Evolutionary conservation across 139 green algal species (phyloP).

Genomic region (Ettlia oleoabundans): DNA sequence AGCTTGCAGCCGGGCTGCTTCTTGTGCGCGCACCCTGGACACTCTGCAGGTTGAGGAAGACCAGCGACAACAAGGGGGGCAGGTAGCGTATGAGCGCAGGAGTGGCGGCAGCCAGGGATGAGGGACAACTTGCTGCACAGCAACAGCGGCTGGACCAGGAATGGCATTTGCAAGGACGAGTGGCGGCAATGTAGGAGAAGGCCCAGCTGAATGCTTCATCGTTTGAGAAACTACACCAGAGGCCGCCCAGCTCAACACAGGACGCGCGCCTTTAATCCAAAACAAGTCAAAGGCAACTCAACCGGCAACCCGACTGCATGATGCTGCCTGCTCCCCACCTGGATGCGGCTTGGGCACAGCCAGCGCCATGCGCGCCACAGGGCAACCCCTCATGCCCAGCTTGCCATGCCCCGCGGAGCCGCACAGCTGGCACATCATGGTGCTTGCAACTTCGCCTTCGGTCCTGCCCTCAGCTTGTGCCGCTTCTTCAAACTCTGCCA

Average conservation of each 20-base stretch:
- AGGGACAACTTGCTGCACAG: no score
- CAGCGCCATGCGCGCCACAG: slow-evolving; percentile 32
- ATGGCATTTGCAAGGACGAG: no score
- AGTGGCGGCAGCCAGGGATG: neutral
- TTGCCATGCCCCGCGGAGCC: neutral
- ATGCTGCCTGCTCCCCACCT: neutral
- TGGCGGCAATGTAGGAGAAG: no score
- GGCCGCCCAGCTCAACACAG: no score
- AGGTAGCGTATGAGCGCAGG: neutral
- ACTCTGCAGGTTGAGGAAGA: neutral
- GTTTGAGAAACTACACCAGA: no score
- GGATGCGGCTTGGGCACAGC: slow-evolving; percentile 13
- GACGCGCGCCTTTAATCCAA: no score
- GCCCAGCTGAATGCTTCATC: no score
- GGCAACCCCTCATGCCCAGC: slow-evolving; percentile 9
- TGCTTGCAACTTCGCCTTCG: neutral
- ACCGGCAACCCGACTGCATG: no score
- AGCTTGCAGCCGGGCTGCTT: slow-evolving; percentile 25
- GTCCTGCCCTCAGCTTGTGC: neutral
- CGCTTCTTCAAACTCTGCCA: neutral
- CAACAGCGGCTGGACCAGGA: no score
- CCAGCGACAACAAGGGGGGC: neutral
- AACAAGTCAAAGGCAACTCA: no score
- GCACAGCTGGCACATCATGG: neutral
- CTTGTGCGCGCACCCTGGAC: slow-evolving; percentile 12